Evolutionary conservation across 1,284 basidiomycete genomes (phyloP).

Genomic region (Ceratobasidium sp.): DNA sequence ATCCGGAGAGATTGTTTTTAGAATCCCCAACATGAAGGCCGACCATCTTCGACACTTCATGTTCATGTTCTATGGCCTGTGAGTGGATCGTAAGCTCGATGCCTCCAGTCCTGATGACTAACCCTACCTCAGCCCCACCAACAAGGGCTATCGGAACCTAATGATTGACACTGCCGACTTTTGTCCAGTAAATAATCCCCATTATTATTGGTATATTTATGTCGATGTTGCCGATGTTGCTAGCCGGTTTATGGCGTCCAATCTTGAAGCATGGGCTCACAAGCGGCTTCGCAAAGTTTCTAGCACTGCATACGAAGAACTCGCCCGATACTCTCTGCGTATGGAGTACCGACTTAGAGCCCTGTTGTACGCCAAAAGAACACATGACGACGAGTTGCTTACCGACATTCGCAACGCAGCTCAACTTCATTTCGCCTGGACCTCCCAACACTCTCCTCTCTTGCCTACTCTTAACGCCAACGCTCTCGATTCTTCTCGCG

Average conservation of each 20-base stretch:
- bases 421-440: slow-evolving; percentile 26
- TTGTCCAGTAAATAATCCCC: neutral
- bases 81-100: slow-evolving; percentile 1
- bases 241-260: slow-evolving; percentile 5
- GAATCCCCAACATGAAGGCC: slow-evolving; percentile 1
- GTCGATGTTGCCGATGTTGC: slow-evolving; percentile 28
- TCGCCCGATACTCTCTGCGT: slow-evolving; percentile 13
- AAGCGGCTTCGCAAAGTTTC: neutral
- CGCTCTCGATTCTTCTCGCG: neutral
- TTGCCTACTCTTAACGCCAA: neutral
- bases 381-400: slow-evolving; percentile 2
- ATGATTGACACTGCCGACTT: neutral
- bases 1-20: neutral
- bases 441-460: slow-evolving; percentile 12
- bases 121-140: slow-evolving; percentile 2
- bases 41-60: slow-evolving; percentile 19
- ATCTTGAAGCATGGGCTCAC: slow-evolving; percentile 4
- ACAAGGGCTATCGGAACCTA: slow-evolving; percentile 1
- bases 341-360: slow-evolving; percentile 19
- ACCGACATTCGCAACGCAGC: neutral
- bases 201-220: slow-evolving; percentile 21
- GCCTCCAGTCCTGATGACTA: no score
- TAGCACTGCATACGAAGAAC: neutral
- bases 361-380: slow-evolving; percentile 9
- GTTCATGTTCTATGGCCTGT: slow-evolving; percentile 27